Conservation (phyloP, 441 rosid species). For the Corymbia citriodora region DNA sequence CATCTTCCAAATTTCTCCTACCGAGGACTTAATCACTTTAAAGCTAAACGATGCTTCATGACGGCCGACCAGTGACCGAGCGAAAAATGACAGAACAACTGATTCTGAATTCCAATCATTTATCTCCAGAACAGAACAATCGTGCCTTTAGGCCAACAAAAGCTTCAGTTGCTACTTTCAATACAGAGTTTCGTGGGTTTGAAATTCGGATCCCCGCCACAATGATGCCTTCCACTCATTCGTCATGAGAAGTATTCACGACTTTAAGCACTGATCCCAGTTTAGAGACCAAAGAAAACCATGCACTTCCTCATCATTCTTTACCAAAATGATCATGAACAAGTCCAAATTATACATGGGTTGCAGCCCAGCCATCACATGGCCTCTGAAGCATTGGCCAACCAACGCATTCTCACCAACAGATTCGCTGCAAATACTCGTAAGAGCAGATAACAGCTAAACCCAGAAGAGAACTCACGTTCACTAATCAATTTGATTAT, state of each 20-base stretch:
- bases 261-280: neutral
- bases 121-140: neutral
- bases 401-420: neutral
- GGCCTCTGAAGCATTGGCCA: neutral
- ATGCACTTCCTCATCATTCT: neutral
- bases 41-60: neutral
- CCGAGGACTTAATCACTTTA: neutral
- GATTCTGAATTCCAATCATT: neutral
- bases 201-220: neutral
- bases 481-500: neutral
- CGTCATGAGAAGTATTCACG: neutral
- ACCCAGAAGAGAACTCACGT: neutral
- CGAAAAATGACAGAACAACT: neutral
- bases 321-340: neutral
- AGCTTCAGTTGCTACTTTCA: neutral
- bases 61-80: neutral
- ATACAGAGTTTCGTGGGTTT: neutral
- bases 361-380: neutral
- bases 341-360: neutral
- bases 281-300: neutral
- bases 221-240: neutral
- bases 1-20: neutral
- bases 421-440: neutral
- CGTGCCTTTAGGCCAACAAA: neutral
- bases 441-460: neutral